Conservation (phyloP, 2,329 filamentous ascomycete species). For the Penicillium griseofulvum region DNA sequence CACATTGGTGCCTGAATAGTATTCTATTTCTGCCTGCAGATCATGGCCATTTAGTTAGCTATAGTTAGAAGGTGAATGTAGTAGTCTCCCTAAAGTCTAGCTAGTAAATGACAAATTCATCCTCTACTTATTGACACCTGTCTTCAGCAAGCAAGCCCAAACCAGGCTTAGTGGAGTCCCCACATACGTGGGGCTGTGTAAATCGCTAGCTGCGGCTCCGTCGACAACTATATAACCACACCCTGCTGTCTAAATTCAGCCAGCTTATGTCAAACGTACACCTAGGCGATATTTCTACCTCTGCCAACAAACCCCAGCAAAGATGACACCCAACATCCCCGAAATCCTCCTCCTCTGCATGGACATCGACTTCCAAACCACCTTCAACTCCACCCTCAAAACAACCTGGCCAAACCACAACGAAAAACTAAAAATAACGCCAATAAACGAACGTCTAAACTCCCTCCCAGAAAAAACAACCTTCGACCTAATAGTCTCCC, state of each 20-base stretch:
- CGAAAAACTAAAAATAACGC: slow-evolving; percentile 36
- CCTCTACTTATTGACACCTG: neutral
- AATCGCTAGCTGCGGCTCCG: neutral
- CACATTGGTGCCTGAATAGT: neutral
- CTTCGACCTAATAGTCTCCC: slow-evolving; percentile 54
- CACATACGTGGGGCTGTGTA: neutral
- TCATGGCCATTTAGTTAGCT: neutral
- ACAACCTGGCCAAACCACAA: slow-evolving; percentile 32
- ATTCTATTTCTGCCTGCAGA: neutral
- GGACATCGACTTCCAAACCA: slow-evolving; percentile 37
- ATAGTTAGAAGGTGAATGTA: neutral
- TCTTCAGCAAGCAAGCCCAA: neutral
- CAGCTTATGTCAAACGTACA: neutral
- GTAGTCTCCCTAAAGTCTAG: neutral
- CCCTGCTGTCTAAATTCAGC: neutral
- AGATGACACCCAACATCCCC: slow-evolving; percentile 36
- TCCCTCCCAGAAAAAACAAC: slow-evolving; percentile 34
- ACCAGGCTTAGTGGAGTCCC: neutral
- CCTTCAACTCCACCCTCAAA: slow-evolving; percentile 41
- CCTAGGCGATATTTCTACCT: too few species aligned
- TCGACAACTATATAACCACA: neutral
- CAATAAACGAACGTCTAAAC: slow-evolving; percentile 39
- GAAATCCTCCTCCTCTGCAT: slow-evolving; percentile 46
- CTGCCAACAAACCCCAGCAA: neutral
- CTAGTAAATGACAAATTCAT: neutral